Percentiles rank a stretch among this genome's conserved stretches.
phyloP scores from a whole-genome alignment of 78 protist genomes.

The Fonticula alba region DNA sequence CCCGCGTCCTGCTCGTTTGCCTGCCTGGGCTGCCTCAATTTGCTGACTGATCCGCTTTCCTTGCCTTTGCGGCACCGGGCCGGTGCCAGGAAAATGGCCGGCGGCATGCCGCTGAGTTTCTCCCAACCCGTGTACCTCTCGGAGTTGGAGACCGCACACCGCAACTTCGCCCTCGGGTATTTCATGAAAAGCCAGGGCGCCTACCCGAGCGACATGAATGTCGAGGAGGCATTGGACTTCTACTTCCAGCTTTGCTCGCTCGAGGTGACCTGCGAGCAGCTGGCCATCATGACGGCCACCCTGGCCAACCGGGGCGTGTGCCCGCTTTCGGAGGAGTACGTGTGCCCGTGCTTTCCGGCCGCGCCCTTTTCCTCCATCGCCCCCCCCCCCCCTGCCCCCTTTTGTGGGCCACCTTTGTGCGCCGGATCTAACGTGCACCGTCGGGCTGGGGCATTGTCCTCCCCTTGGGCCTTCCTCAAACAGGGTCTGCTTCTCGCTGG shows the following conservation, averaged over 20 bases:
- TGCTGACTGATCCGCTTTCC: too few species aligned
- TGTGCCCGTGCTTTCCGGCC: too few species aligned
- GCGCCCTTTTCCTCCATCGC: too few species aligned
- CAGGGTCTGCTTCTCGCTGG: too few species aligned
- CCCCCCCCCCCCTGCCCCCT: too few species aligned
- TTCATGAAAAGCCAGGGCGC: constrained; percentile 10
- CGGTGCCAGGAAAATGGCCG: constrained; percentile 12
- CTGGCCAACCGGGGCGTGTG: constrained; percentile 35
- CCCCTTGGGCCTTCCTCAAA: too few species aligned
- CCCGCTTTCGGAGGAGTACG: constrained; percentile 27
- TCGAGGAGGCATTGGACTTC: constrained; percentile 16
- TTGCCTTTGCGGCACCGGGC: too few species aligned
- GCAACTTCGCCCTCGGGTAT: constrained; percentile 32
- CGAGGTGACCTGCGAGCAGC: background rate
- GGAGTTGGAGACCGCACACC: constrained; percentile 28
- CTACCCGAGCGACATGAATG: constrained; percentile 7
- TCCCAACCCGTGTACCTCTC: constrained; percentile 13
- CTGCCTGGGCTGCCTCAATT: too few species aligned
- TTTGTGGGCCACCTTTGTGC: too few species aligned
- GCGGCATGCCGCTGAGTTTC: constrained; percentile 14
- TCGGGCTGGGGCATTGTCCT: too few species aligned
- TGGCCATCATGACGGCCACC: constrained; percentile 42
- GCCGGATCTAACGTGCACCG: too few species aligned
- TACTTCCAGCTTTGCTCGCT: constrained; percentile 34
- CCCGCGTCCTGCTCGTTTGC: too few species aligned